These are phyloP conservation scores for Trametes hirsuta DNA, from an alignment of 1,284 basidiomycete species.

Conservation along the genomic window DNA sequence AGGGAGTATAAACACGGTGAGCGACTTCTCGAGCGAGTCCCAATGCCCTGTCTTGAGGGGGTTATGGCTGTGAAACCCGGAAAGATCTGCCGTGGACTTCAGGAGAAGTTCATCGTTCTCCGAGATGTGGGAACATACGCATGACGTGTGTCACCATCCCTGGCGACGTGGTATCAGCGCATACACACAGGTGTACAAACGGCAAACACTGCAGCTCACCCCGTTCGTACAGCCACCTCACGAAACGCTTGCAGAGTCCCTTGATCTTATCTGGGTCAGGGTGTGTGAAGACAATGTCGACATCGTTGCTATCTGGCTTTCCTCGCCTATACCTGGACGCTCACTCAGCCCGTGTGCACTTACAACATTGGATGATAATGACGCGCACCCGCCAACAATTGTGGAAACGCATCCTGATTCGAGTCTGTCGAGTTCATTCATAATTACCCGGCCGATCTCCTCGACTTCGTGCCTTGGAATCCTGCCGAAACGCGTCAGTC, in stretches of 20 bases:
- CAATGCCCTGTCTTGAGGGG: slow-evolving; percentile 56
- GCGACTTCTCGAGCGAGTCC: slow-evolving; percentile 72
- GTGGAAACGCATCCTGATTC: slow-evolving; percentile 64
- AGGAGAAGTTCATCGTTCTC: neutral
- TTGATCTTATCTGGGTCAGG: slow-evolving; percentile 50
- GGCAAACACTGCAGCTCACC: slow-evolving; percentile 40
- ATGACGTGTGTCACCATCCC: slow-evolving; percentile 70
- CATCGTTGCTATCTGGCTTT: slow-evolving; percentile 72
- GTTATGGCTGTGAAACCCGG: slow-evolving; percentile 57
- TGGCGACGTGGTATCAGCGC: slow-evolving; percentile 26
- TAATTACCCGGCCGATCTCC: slow-evolving; percentile 60
- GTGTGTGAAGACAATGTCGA: slow-evolving; percentile 82
- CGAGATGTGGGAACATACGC: slow-evolving; percentile 46
- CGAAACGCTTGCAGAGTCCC: slow-evolving; percentile 42
- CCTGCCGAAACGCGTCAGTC: slow-evolving; percentile 32
- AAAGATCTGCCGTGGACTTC: slow-evolving; percentile 45
- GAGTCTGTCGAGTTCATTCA: slow-evolving; percentile 57
- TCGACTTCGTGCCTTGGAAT: slow-evolving; percentile 74
- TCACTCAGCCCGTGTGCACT: neutral
- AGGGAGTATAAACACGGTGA: slow-evolving; percentile 70
- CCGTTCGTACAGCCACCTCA: slow-evolving; percentile 39
- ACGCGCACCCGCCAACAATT: slow-evolving; percentile 70
- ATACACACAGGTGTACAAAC: neutral
- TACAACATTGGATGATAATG: neutral
- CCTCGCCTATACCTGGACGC: slow-evolving; percentile 70